Percentiles rank a stretch among this genome's conserved stretches.
Conservation (phyloP, 805 yeast species). For the Wickerhamiella hasegawae region DNA sequence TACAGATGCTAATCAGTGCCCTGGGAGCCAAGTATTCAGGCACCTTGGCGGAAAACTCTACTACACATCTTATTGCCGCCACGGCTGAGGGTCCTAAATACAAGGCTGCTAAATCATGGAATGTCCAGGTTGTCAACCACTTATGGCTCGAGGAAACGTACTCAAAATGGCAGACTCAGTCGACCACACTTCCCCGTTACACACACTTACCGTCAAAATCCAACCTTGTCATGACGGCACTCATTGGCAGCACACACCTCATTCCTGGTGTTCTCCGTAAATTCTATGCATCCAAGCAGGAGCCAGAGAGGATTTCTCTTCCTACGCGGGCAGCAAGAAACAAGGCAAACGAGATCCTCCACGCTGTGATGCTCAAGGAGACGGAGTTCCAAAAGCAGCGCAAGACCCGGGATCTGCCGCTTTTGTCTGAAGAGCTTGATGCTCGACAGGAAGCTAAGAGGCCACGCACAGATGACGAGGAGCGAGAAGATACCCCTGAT, state of each 20-base stretch:
- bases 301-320: constrained; percentile 7
- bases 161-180: constrained; percentile 39
- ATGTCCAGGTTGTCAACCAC: constrained; percentile 52
- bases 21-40: constrained; percentile 68
- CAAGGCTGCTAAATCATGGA: constrained; percentile 59
- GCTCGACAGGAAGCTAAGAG: too few relatives aligned
- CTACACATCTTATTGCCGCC: constrained; percentile 61
- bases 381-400: constrained; percentile 46
- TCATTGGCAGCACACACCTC: constrained; percentile 37
- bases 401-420: constrained; percentile 25
- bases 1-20: constrained; percentile 43
- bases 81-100: constrained; percentile 57
- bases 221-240: constrained; percentile 28
- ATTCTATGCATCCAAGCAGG: constrained; percentile 20
- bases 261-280: constrained; percentile 26
- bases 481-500: constrained; percentile 1
- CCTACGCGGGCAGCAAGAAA: constrained; percentile 35
- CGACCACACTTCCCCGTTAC: constrained; percentile 32
- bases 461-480: not conserved
- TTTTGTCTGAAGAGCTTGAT: constrained; percentile 21
- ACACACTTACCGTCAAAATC: constrained; percentile 29
- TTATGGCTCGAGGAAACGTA: constrained; percentile 80
- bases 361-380: constrained; percentile 50
- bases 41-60: constrained; percentile 40
- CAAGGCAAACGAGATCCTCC: constrained; percentile 50